phyloP scores from a whole-genome alignment of 78 protist genomes.

The Acrasis kona region DNA sequence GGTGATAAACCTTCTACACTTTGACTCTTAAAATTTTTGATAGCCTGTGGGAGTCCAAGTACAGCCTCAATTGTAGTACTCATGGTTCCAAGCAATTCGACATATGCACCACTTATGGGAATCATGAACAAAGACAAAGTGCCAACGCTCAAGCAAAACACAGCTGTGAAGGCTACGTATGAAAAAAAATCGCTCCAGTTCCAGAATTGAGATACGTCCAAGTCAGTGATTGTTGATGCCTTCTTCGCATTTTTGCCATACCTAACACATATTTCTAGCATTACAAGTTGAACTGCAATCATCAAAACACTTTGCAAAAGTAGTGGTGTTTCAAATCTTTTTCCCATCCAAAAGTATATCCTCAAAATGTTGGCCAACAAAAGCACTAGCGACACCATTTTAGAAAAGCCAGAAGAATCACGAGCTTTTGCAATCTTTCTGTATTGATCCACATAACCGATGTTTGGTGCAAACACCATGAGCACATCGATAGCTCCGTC shows the following conservation, averaged over 20 bases:
- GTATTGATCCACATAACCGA: conserved; percentile 51
- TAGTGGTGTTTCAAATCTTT: conserved; percentile 36
- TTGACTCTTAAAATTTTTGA: conserved; percentile 34
- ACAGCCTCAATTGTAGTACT: conserved; percentile 39
- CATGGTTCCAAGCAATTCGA: conserved; percentile 39
- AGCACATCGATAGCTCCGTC: no score
- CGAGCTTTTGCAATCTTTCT: not conserved
- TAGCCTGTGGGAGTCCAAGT: conserved; percentile 51
- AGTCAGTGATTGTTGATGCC: no score
- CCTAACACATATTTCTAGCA: no score
- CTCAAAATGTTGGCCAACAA: conserved; percentile 38
- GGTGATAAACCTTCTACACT: conserved; percentile 41
- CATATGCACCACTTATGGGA: conserved; percentile 2
- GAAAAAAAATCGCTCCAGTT: no score
- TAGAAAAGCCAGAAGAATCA: conserved; percentile 29
- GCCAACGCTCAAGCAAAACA: not conserved
- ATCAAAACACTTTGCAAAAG: conserved; percentile 47
- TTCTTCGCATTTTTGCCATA: no score
- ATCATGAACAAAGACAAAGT: not conserved
- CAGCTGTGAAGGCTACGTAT: not conserved
- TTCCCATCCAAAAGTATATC: conserved; percentile 50
- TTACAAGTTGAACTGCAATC: conserved; percentile 42
- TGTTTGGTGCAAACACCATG: conserved; percentile 42
- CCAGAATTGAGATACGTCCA: no score
- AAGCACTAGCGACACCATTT: conserved; percentile 34